These are phyloP conservation scores for Mycena rosella DNA, from an alignment of 768 basidiomycete genomes.

Conservation along the genomic window DNA sequence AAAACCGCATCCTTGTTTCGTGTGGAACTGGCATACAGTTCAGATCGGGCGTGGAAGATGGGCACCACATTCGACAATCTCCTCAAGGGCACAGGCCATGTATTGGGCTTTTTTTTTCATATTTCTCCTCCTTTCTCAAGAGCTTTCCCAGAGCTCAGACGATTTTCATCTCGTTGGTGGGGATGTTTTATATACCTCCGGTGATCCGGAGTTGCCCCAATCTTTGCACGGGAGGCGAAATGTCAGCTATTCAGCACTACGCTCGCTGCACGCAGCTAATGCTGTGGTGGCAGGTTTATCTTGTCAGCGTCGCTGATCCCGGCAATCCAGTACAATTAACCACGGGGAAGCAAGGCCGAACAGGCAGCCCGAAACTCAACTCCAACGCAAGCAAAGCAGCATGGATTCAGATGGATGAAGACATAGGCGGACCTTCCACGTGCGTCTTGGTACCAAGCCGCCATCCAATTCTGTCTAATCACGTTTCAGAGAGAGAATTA, in stretches of 20 bases:
- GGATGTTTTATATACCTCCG: constrained; percentile 86
- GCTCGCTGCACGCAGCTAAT: background rate
- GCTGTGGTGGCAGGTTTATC: constrained; percentile 69
- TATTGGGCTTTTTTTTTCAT: constrained; percentile 55
- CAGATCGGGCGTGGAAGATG: constrained; percentile 66
- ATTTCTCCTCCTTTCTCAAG: constrained; percentile 87
- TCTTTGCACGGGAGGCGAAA: constrained; percentile 94
- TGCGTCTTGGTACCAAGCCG: constrained; percentile 70
- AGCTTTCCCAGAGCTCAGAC: too few relatives aligned
- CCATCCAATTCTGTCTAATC: constrained; percentile 51
- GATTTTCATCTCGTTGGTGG: constrained; percentile 82
- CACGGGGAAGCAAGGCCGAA: constrained; percentile 87
- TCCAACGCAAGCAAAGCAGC: constrained; percentile 77
- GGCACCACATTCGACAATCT: constrained; percentile 68
- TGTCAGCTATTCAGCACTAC: constrained; percentile 51
- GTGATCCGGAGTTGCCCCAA: constrained; percentile 81
- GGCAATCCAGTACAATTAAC: constrained; percentile 76
- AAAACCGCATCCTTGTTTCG: constrained; percentile 82
- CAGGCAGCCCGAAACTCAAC: constrained; percentile 78
- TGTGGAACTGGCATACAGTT: constrained; percentile 64
- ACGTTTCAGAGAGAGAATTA: constrained; percentile 74
- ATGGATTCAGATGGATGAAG: constrained; percentile 85
- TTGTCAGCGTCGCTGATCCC: constrained; percentile 68
- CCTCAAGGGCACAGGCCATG: constrained; percentile 77
- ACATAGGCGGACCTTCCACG: constrained; percentile 85